Evolutionary conservation across 2,329 filamentous ascomycete genomes (phyloP), one percentile per base, ranked within the genome.

Genomic region (Talaromyces sp.): DNA sequence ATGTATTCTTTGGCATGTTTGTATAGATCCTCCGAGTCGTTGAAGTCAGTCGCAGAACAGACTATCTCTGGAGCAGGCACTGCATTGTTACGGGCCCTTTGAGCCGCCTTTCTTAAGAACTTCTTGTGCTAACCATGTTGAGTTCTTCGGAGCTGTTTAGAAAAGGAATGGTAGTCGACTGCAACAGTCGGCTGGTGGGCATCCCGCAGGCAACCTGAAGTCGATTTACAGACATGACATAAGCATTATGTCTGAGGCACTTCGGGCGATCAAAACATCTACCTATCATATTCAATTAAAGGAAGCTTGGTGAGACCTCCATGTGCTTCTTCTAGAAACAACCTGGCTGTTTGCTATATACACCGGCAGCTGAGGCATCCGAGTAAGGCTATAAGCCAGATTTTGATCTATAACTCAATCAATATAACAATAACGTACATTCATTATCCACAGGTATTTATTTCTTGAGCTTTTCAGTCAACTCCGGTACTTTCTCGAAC

Each of bases 401-500:
- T 9, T 11, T 52, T 37, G 11, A 5, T 37, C 33, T 37, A 56
- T 22, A 4, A 37, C 13, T 37, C 6, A 31, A 13, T 39, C 11
- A 19, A 22, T 62, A 49, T 15, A 50, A 61, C 49, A 37, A 49
- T 37, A 56, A 50, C 49, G 41, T 63, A 45, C 37, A 63, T 35
- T 57, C 50, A 63, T 57, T n/a, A 45, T 57, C 37, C 5, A 41
- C 19, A 33, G 31, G n/a, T 15, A 27, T 62, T 43, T 69, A 68
- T 65, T 71, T 85, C 83, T 94, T 95, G 69, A 99, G 77, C 86
- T 98, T 98, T 82, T 97, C 91, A 1, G 93, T 98, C 78, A 99
- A 82, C 83, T 98, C 93, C 1, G 95, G 95, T 50, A 97, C 92
- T 82, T 92, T 93, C 65, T 97, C 92, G 76, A 98, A 98, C 72